Evolutionary conservation across 2,329 filamentous ascomycete species (phyloP).

Genomic region (Ascochyta fabae): DNA sequence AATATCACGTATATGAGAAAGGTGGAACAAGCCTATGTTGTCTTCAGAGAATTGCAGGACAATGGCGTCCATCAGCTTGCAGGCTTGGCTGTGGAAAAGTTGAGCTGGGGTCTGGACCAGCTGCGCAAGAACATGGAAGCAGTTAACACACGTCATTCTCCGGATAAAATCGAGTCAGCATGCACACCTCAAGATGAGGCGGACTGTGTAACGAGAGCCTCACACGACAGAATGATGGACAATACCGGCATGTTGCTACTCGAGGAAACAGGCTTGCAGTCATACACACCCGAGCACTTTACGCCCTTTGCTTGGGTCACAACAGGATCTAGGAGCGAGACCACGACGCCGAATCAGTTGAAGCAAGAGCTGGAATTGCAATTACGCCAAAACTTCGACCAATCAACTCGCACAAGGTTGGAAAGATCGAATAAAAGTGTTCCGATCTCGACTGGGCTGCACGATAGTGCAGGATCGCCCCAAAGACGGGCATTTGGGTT

Average conservation of each 20-base stretch:
- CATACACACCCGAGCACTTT: conserved; percentile 42
- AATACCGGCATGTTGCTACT: conserved; percentile 56
- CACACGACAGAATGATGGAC: conserved; percentile 54
- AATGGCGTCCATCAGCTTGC: conserved; percentile 56
- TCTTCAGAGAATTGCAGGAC: conserved; percentile 53
- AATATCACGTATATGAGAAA: conserved; percentile 40
- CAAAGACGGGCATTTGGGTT: conserved; percentile 27
- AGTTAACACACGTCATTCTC: conserved; percentile 7
- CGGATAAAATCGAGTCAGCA: conserved; percentile 15
- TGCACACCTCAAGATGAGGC: conserved; percentile 19
- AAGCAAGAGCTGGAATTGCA: conserved; percentile 21
- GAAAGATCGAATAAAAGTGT: conserved; percentile 2
- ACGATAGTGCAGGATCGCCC: conserved; percentile 19
- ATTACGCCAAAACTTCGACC: conserved; percentile 20
- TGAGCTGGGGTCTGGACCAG: conserved; percentile 42
- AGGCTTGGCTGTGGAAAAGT: conserved; percentile 51
- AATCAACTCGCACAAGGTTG: conserved; percentile 10
- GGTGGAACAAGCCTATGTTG: conserved; percentile 50
- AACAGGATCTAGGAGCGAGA: conserved; percentile 20
- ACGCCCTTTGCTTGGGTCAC: conserved; percentile 41
- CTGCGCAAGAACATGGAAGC: conserved; percentile 25
- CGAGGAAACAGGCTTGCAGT: conserved; percentile 55
- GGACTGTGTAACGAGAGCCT: conserved; percentile 18
- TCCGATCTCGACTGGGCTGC: conserved; percentile 21
- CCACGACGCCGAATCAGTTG: conserved; percentile 2